These are phyloP conservation scores for Adenanthera pavonina DNA, from an alignment of 306 rosid genomes.

Conservation along the genomic window DNA sequence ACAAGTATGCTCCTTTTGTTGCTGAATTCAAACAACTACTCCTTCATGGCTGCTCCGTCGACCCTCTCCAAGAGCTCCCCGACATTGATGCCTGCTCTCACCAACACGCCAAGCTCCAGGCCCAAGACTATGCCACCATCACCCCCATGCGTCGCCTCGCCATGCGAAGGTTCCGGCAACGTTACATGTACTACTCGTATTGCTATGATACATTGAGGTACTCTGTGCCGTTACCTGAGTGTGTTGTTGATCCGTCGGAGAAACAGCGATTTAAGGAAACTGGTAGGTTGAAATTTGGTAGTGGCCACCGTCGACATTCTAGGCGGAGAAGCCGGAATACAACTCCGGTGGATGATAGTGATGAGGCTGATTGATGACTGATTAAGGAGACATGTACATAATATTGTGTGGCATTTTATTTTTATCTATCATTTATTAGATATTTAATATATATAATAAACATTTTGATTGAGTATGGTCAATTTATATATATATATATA, in stretches of 20 bases:
- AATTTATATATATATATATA: not conserved
- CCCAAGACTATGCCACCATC: constrained; percentile 50
- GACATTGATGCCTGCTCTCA: constrained; percentile 58
- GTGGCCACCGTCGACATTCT: constrained; percentile 72
- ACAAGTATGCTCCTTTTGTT: constrained; percentile 88
- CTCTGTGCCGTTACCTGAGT: constrained; percentile 70
- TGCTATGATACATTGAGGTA: constrained; percentile 81
- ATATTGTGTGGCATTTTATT: constrained; percentile 8
- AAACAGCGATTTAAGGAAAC: constrained; percentile 65
- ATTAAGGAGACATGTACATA: constrained; percentile 45
- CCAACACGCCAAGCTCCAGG: constrained; percentile 39
- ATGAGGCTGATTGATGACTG: constrained; percentile 43
- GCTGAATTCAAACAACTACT: constrained; percentile 75
- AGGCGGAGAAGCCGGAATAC: constrained; percentile 50
- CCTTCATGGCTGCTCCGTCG: constrained; percentile 85
- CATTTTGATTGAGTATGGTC: not conserved
- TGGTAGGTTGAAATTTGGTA: constrained; percentile 78
- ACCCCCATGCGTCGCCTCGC: constrained; percentile 57
- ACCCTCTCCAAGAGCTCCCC: constrained; percentile 66
- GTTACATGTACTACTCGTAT: constrained; percentile 90
- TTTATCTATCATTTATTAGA: not conserved
- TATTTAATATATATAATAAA: constrained; percentile 31
- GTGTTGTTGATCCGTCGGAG: constrained; percentile 63
- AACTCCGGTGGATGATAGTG: constrained; percentile 30
- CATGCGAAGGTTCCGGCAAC: constrained; percentile 80